Conservation (phyloP, 2,329 filamentous ascomycete genomes). For the Helminthosporium solani region DNA sequence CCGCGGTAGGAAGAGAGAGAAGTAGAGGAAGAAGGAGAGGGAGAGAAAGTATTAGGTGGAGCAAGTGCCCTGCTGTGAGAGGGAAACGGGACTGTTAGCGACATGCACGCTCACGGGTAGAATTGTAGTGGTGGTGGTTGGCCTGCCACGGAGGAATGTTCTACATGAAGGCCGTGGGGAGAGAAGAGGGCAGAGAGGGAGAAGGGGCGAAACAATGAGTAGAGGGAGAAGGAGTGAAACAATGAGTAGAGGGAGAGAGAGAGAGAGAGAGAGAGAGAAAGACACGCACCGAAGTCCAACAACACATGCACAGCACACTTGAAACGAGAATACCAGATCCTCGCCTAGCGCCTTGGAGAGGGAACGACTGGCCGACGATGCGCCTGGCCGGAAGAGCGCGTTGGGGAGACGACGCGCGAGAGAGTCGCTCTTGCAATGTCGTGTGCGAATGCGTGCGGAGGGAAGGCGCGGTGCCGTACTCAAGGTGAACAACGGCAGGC, state of each 20-base stretch:
- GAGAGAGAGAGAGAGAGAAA: conserved; percentile 33
- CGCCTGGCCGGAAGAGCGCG: conserved; percentile 29
- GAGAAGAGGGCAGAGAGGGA: no score
- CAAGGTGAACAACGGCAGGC: conserved; percentile 2
- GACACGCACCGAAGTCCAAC: conserved; percentile 38
- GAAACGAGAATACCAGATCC: conserved; percentile 47
- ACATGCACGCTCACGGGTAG: no score
- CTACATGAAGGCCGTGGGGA: no score
- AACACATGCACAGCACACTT: conserved; percentile 28
- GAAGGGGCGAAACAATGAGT: conserved; percentile 2
- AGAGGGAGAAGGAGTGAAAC: no score
- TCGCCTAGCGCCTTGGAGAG: conserved; percentile 42
- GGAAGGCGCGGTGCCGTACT: conserved; percentile 7
- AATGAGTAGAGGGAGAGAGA: conserved; percentile 22
- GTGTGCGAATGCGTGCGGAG: not conserved
- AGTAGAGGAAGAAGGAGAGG: conserved; percentile 25
- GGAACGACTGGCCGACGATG: conserved; percentile 41
- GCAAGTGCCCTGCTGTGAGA: conserved; percentile 40
- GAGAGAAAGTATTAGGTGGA: conserved; percentile 37
- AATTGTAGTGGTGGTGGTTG: no score
- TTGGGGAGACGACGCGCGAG: conserved; percentile 14
- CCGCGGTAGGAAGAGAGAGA: no score
- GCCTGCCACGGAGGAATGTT: no score
- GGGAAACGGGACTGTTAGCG: no score
- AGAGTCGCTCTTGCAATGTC: no score